A percentile compares a stretch with the other conserved stretches of the same genome.
phyloP scores from a whole-genome alignment of 1,284 basidiomycete species.

The Butyriboletus regius region DNA sequence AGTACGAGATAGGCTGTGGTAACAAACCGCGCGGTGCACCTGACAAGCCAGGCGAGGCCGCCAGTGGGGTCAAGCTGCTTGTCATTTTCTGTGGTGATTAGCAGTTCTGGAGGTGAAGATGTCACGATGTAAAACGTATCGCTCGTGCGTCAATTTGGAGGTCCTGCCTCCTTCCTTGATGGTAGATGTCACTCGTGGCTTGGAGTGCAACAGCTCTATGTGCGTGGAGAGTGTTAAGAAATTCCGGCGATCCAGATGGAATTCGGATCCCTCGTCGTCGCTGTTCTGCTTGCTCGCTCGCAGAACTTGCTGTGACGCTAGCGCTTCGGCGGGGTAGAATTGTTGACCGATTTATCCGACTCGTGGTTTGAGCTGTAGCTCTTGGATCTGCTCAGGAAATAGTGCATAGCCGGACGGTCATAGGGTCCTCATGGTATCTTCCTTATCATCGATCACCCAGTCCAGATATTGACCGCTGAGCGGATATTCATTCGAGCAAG shows the following conservation, averaged over 20 bases:
- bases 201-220: not conserved
- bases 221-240: no score
- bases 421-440: not conserved
- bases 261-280: not conserved
- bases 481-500: not conserved
- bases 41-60: conserved; percentile 51
- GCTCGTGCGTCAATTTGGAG: conserved; percentile 41
- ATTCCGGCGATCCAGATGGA: no score
- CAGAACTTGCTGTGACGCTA: not conserved
- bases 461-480: not conserved
- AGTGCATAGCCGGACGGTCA: not conserved
- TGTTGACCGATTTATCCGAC: not conserved
- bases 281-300: not conserved
- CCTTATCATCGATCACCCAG: not conserved
- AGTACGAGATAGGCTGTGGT: not conserved
- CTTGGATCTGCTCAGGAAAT: not conserved
- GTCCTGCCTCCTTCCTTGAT: not conserved
- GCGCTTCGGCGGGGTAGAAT: not conserved
- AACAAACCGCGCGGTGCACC: conserved; percentile 37
- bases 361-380: not conserved
- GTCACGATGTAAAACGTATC: conserved; percentile 53
- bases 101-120: conserved; percentile 53
- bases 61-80: conserved; percentile 44
- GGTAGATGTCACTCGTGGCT: no score
- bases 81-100: conserved; percentile 52